Conservation (phyloP, 2,329 filamentous ascomycete genomes). For the Fusarium burgessii region DNA sequence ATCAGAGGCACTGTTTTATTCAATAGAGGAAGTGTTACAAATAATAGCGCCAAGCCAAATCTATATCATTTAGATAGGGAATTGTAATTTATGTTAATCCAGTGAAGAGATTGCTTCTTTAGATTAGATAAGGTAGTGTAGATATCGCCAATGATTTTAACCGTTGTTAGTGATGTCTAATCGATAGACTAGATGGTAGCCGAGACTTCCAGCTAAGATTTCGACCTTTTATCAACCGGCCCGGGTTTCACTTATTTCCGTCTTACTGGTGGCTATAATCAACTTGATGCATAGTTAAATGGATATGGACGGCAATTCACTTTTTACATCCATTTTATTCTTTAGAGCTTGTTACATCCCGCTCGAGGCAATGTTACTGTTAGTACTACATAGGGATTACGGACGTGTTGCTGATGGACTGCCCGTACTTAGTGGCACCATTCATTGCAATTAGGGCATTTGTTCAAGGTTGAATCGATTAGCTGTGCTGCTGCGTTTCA, state of each 20-base stretch:
- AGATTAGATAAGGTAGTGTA: too few relatives aligned
- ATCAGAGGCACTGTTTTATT: not conserved
- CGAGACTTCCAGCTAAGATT: too few relatives aligned
- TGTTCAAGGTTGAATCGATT: not conserved
- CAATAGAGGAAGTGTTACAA: not conserved
- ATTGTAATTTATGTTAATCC: not conserved
- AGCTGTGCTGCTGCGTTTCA: not conserved
- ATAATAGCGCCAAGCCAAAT: not conserved
- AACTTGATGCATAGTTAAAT: not conserved
- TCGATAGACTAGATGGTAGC: too few relatives aligned
- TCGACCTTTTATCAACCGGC: too few relatives aligned
- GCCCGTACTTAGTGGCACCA: not conserved
- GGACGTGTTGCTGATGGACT: not conserved
- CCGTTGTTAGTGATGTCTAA: too few relatives aligned
- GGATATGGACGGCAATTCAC: not conserved
- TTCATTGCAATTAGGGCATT: not conserved
- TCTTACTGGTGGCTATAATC: too few relatives aligned
- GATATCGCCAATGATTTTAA: too few relatives aligned
- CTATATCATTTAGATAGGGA: not conserved
- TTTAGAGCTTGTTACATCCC: not conserved
- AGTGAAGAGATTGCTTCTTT: not conserved
- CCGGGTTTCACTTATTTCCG: not conserved
- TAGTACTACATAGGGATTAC: not conserved
- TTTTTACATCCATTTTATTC: not conserved
- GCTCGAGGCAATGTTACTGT: not conserved